phyloP scores from a whole-genome alignment of 768 basidiomycete genomes.

The Suillus spraguei region DNA sequence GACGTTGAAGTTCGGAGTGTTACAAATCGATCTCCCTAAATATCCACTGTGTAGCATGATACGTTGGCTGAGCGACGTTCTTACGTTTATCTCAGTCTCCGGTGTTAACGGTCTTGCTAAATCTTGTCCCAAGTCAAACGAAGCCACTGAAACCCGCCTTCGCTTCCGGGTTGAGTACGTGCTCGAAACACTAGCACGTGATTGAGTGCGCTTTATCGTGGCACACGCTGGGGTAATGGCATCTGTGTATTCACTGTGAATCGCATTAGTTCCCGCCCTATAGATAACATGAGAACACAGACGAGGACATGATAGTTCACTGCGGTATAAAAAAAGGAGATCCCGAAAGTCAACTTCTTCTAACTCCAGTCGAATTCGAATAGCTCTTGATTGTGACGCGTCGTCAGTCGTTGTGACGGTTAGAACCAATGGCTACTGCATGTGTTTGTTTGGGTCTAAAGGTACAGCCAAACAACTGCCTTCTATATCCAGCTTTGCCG shows the following conservation, averaged over 20 bases:
- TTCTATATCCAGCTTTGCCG: constrained; percentile 9
- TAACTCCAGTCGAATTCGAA: background rate
- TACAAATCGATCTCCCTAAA: constrained; percentile 64
- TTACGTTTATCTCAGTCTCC: constrained; percentile 31
- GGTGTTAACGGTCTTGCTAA: constrained; percentile 22
- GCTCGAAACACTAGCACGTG: constrained; percentile 40
- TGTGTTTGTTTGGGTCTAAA: constrained; percentile 29
- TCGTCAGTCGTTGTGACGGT: constrained; percentile 1
- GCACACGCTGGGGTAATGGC: constrained; percentile 28
- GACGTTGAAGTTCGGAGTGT: constrained; percentile 50
- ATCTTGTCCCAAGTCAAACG: constrained; percentile 40
- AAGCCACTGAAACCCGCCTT: constrained; percentile 43
- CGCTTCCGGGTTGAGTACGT: constrained; percentile 44
- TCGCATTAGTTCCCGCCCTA: background rate
- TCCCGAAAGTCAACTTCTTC: background rate
- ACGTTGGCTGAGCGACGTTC: constrained; percentile 14
- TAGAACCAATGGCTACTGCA: background rate
- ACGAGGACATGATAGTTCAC: constrained; percentile 27
- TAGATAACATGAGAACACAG: constrained; percentile 24
- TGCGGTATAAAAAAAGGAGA: too few relatives aligned
- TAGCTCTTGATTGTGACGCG: background rate
- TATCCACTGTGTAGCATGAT: background rate
- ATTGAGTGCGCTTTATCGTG: constrained; percentile 40
- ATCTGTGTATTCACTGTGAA: constrained; percentile 19
- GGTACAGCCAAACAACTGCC: constrained; percentile 30